Evolutionary conservation across 208 protist genomes (phyloP).

Genomic region (Leishmania major): DNA sequence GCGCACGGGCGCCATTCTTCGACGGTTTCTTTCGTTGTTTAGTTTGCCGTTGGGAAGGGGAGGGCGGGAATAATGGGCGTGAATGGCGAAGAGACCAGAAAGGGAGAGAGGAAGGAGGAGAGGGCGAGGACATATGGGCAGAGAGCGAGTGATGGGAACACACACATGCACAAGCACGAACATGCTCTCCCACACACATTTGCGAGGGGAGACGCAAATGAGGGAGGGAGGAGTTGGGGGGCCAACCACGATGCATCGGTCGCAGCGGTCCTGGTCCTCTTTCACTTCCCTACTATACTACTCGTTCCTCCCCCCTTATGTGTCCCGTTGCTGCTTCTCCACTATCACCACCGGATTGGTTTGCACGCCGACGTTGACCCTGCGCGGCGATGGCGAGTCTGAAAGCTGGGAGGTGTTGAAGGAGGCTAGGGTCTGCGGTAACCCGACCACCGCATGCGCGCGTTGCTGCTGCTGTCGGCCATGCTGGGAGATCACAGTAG

Average conservation of each 20-base stretch:
- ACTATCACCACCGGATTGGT: slow-evolving; percentile 71
- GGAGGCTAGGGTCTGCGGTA: not conserved
- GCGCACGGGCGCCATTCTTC: not conserved
- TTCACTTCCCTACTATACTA: not conserved
- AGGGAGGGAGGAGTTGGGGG: not conserved
- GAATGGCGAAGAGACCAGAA: not conserved
- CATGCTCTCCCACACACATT: not conserved
- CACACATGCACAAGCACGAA: not conserved
- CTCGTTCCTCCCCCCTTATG: not conserved
- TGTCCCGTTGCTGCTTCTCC: slow-evolving; percentile 14
- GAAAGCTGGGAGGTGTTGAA: not conserved
- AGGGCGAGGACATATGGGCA: not conserved
- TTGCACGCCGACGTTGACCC: slow-evolving; percentile 50
- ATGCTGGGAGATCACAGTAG: not conserved
- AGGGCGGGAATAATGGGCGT: not conserved
- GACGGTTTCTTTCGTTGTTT: not conserved
- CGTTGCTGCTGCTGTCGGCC: slow-evolving; percentile 6
- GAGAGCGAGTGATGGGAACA: not conserved
- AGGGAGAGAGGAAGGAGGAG: not conserved
- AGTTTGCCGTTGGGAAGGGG: not conserved
- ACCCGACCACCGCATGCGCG: not conserved
- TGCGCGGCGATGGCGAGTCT: slow-evolving; percentile 5
- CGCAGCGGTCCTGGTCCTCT: not conserved
- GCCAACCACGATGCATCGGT: not conserved
- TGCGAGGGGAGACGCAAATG: not conserved